A percentile compares a stretch with the other conserved stretches of the same genome.
Conservation (phyloP, 1,139 yeast genomes). For the Kluyveromyces sp. region DNA sequence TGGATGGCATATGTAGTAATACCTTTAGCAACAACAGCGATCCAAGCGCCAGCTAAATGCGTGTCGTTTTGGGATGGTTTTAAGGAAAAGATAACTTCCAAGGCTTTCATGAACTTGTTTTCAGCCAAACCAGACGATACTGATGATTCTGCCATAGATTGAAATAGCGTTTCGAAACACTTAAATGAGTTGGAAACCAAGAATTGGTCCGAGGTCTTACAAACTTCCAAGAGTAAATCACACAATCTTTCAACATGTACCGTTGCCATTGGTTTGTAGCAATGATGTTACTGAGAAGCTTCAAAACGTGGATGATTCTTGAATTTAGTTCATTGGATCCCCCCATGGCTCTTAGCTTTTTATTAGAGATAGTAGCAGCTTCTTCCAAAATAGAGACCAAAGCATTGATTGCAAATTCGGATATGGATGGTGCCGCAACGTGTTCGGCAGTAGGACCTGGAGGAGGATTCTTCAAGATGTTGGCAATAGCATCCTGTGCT, state of each 20-base stretch:
- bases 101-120: slow-evolving; percentile 53
- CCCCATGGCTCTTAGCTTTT: slow-evolving; percentile 31
- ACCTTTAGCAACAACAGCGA: slow-evolving; percentile 88
- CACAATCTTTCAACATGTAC: slow-evolving; percentile 63
- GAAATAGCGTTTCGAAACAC: slow-evolving; percentile 80
- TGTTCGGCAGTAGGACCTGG: slow-evolving; percentile 76
- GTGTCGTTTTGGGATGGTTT: slow-evolving; percentile 77
- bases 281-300: slow-evolving; percentile 61
- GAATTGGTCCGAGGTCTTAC: slow-evolving; percentile 78
- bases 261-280: slow-evolving; percentile 72
- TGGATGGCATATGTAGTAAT: slow-evolving; percentile 58
- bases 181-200: slow-evolving; percentile 73
- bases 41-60: slow-evolving; percentile 89
- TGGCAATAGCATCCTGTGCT: slow-evolving; percentile 77
- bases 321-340: slow-evolving; percentile 45
- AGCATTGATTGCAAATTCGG: slow-evolving; percentile 53
- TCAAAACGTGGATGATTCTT: slow-evolving; percentile 66
- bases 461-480: slow-evolving; percentile 61
- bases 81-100: slow-evolving; percentile 67
- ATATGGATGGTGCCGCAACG: slow-evolving; percentile 62
- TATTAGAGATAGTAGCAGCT: slow-evolving; percentile 32
- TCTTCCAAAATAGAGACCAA: slow-evolving; percentile 39
- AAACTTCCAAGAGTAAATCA: slow-evolving; percentile 64
- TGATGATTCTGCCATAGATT: slow-evolving; percentile 43
- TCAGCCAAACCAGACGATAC: slow-evolving; percentile 35